Evolutionary conservation across 2,329 filamentous ascomycete genomes (phyloP).

Genomic region (Penicillium sp.): DNA sequence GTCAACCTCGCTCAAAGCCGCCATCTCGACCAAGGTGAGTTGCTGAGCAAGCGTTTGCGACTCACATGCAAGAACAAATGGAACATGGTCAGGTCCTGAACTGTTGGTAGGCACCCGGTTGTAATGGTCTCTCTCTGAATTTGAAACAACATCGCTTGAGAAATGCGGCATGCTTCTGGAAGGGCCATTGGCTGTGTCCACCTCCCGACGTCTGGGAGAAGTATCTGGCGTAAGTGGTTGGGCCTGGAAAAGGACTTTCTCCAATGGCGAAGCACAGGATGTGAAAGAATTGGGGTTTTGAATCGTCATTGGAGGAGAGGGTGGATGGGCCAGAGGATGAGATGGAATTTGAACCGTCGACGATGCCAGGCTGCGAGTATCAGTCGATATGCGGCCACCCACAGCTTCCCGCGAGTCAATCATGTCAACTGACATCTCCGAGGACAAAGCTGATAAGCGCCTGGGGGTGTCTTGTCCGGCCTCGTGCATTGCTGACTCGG

Average conservation of each 20-base stretch:
- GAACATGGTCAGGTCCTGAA: slow-evolving; percentile 49
- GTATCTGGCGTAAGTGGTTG: slow-evolving; percentile 45
- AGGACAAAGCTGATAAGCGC: slow-evolving; percentile 54
- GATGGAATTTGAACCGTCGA: slow-evolving; percentile 43
- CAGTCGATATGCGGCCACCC: slow-evolving; percentile 33
- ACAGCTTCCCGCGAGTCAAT: slow-evolving; percentile 42
- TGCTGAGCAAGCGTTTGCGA: slow-evolving; percentile 61
- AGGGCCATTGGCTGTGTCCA: slow-evolving; percentile 16
- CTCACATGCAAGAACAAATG: slow-evolving; percentile 62
- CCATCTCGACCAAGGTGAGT: slow-evolving; percentile 63
- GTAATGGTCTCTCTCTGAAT: slow-evolving; percentile 30
- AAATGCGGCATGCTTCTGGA: slow-evolving; percentile 28
- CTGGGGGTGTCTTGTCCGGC: slow-evolving; percentile 46
- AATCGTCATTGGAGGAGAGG: slow-evolving; percentile 47
- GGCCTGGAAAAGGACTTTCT: slow-evolving; percentile 34
- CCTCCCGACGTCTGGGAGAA: slow-evolving; percentile 34
- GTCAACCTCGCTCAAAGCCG: slow-evolving; percentile 63
- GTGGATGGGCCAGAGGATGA: slow-evolving; percentile 48
- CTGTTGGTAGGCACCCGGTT: slow-evolving; percentile 11
- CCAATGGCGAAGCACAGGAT: slow-evolving; percentile 32
- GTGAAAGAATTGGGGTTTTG: slow-evolving; percentile 38
- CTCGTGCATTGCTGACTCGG: slow-evolving; percentile 26
- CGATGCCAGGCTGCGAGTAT: slow-evolving; percentile 34
- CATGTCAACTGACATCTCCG: slow-evolving; percentile 52
- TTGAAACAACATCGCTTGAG: slow-evolving; percentile 34